Evolutionary conservation across 148 eudicot species (phyloP).

Genomic region (Drosera capensis): DNA sequence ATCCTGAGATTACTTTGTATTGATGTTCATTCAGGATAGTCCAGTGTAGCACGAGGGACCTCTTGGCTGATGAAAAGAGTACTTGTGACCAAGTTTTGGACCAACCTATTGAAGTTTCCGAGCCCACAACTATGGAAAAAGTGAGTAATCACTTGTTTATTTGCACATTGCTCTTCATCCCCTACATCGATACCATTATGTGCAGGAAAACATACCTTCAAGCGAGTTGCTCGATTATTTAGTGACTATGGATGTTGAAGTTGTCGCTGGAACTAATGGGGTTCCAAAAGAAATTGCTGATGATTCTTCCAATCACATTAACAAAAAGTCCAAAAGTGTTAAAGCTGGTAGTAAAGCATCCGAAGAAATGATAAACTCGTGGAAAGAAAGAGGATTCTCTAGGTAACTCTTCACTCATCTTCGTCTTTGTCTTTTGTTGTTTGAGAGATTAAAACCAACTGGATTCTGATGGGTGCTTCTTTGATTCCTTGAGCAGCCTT

Average conservation of each 20-base stretch:
- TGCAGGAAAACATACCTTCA: conserved; percentile 30
- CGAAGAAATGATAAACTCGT: conserved; percentile 36
- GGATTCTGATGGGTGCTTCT: too few relatives aligned
- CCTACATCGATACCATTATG: not conserved
- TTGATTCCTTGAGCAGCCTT: conserved; percentile 31
- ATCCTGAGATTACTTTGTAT: not conserved
- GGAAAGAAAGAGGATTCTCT: conserved; percentile 87
- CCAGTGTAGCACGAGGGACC: conserved; percentile 38
- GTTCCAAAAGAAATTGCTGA: conserved; percentile 16
- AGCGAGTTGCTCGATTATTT: conserved; percentile 11
- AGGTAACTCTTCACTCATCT: conserved; percentile 25
- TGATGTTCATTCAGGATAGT: conserved; percentile 37
- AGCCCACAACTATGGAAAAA: conserved; percentile 2
- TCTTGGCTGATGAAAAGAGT: conserved; percentile 27
- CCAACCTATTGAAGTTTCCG: conserved; percentile 11
- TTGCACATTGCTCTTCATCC: too few relatives aligned
- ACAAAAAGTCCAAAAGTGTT: conserved; percentile 25
- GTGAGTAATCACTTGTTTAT: too few relatives aligned
- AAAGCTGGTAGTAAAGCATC: conserved; percentile 77
- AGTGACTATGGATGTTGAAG: conserved; percentile 24
- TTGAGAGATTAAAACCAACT: conserved; percentile 2
- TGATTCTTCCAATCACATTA: conserved; percentile 15
- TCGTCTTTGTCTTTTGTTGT: not conserved
- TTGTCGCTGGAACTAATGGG: conserved; percentile 13
- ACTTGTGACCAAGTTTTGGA: conserved; percentile 18